Conservation (phyloP, 768 basidiomycete species). For the Xerocomellus chrysenteron region DNA sequence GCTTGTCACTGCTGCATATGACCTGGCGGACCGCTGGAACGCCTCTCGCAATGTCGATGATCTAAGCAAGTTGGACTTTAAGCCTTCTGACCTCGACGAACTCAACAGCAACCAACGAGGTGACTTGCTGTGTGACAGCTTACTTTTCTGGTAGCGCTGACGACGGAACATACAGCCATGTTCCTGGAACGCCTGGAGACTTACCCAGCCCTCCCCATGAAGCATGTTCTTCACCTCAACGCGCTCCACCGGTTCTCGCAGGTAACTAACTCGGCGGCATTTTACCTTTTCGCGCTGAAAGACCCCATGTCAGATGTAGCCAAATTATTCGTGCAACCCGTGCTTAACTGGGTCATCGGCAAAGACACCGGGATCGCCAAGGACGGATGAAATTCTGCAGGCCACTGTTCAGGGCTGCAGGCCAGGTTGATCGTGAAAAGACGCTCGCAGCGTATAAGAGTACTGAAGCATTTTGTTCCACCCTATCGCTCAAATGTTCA, state of each 20-base stretch:
- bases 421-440: conserved; percentile 35
- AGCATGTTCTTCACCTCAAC: conserved; percentile 44
- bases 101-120: conserved; percentile 55
- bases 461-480: conserved; percentile 43
- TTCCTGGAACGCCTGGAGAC: conserved; percentile 55
- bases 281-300: conserved; percentile 49
- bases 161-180: conserved; percentile 39
- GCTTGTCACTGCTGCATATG: conserved; percentile 50
- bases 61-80: conserved; percentile 40
- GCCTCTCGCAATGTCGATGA: conserved; percentile 39
- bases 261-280: conserved; percentile 48
- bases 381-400: conserved; percentile 60
- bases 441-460: conserved; percentile 37
- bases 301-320: conserved; percentile 37
- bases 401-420: conserved; percentile 42
- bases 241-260: conserved; percentile 42
- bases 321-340: conserved; percentile 30
- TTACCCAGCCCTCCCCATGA: conserved; percentile 41
- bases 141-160: neutral
- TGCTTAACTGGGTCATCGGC: conserved; percentile 48
- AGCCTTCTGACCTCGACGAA: conserved; percentile 41
- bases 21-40: conserved; percentile 55
- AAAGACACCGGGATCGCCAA: conserved; percentile 39
- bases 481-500: conserved; percentile 49
- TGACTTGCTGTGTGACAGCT: conserved; percentile 10